Base-by-base conservation (phyloP, 345 rosid species). In the Garcia nutans region DNA sequence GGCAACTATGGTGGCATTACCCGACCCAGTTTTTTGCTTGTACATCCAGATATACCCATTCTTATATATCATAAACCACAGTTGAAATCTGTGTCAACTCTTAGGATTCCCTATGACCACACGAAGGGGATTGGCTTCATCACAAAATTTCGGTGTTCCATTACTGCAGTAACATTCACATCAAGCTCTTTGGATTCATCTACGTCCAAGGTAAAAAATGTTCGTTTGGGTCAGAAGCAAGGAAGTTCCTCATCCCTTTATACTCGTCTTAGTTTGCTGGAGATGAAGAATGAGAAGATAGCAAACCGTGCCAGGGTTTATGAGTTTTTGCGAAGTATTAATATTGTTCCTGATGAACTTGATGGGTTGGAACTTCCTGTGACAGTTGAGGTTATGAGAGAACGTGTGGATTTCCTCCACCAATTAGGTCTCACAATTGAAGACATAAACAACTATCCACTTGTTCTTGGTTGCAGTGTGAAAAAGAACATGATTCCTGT, bases 401-500 rank as follows among this genome's bases (percentile, higher is more conserved):
- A 94, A 77, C 92, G 98, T 23, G 87, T 94, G 10, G 96, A 91
- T 75, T 94, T 92, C 74, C 97, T 94, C 71, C 96, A 85, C 61
- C 86, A 80, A 22, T 55, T 94, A 47, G 97, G 98, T 60, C 89
- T 94, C 55, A 88, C 91, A 8, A 79, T 94, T 31, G 96, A 91
- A 72, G 96, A 94, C 78, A 87, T 94, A 52, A 91, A 92, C 74
- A 91, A 88, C 79, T 94, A 94, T 77, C 97, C 98, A 10, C 92
- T 94, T 70, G 90, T 92, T 77, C 98, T 94, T 45, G 98, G 97
- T 44, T 94, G 98, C 81, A 94, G 98, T 61, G 98, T 94, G 79
- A 94, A 92, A 85, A 94, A 92, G 90, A 94, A 92, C 78, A 92
- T 94, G 98, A 84, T 92, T 74, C 98, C 98, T 0, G 98, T 92